Evolutionary conservation across 1,139 yeast species (phyloP), one percentile per base, ranked within the genome.

Genomic region (Nakaseomyces nivariensis): DNA sequence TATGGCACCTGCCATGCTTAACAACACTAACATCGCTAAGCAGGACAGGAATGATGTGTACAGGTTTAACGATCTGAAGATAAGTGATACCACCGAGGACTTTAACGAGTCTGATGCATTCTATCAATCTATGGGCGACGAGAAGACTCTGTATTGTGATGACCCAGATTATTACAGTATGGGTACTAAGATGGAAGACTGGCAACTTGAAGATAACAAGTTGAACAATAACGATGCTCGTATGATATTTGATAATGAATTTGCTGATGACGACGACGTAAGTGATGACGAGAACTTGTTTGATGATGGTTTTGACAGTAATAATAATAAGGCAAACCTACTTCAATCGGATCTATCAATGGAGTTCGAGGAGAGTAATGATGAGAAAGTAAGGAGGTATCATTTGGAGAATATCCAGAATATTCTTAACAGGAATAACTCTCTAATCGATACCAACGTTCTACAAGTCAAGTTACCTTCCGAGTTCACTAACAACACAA

Each of bases 161-260:
- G 50, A 48, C 26, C 29, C 48, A 17, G 49, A 41, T 10, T 27
- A 26, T 17, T 26, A 13, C 31, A 46, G 33, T 29, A 33, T 34
- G 11, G 29, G 45, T 11, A 36, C 53, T n/a, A 56, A 54, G 46
- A 24, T 49, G 13, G 43, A 49, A 25, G 44, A 41, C 44, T 74
- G 59, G 63, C 67, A 61, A 41, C 56, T 56, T 55, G 67, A 49
- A 61, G 70, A 50, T 55, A 70, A 51, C 61, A 70, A 46, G 13
- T 52, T 63, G 44, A 58, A 56, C 46, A 60, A 61, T 43, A 64
- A 60, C 43, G 62, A 62, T 48, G 64, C 67, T 9, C 57, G 58
- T 52, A 53, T 71, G 58, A 75, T 73, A 52, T 75, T 76, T 57
- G 79, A 76, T 54, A 74, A 70, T 33, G 81, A 77, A 54, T 72